Evolutionary conservation across 352 stramenopile genomes (phyloP).

Genomic region (Globisporangium ultimum): DNA sequence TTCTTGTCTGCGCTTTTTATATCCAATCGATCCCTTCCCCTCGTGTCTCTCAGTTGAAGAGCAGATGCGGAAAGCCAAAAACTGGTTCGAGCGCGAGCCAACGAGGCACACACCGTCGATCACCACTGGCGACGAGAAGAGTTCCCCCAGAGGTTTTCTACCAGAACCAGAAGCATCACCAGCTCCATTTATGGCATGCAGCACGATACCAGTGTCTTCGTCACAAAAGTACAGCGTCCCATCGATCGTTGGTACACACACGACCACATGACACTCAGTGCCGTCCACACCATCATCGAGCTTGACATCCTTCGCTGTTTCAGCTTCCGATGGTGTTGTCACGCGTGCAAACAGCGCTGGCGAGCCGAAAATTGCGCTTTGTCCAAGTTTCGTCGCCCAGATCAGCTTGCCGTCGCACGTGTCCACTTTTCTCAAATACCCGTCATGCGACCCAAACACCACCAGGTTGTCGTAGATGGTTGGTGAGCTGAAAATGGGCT

Average conservation of each 20-base stretch:
- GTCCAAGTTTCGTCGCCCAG: slow-evolving; percentile 26
- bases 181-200: slow-evolving; percentile 4
- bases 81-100: slow-evolving; percentile 41
- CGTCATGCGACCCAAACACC: slow-evolving; percentile 57
- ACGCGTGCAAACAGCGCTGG: slow-evolving; percentile 18
- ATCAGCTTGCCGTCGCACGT: slow-evolving; percentile 22
- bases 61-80: slow-evolving; percentile 24
- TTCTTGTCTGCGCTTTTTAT: too few species aligned
- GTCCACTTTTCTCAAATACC: slow-evolving; percentile 34
- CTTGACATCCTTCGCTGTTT: neutral
- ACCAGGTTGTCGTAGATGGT: slow-evolving; percentile 24
- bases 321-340: neutral
- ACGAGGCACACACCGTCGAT: slow-evolving; percentile 42
- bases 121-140: slow-evolving; percentile 59
- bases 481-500: slow-evolving; percentile 61
- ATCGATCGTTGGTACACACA: slow-evolving; percentile 36
- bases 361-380: slow-evolving; percentile 44
- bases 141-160: slow-evolving; percentile 20
- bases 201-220: slow-evolving; percentile 29
- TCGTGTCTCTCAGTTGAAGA: too few species aligned
- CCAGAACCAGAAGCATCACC: neutral
- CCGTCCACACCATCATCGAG: neutral
- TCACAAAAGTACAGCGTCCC: slow-evolving; percentile 40
- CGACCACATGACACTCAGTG: slow-evolving; percentile 18
- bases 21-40: too few species aligned